Percentiles rank a stretch among this genome's conserved stretches.
Evolutionary conservation across 2,329 filamentous ascomycete species (phyloP).

Genomic region (Fusarium neocosmosporiellum): DNA sequence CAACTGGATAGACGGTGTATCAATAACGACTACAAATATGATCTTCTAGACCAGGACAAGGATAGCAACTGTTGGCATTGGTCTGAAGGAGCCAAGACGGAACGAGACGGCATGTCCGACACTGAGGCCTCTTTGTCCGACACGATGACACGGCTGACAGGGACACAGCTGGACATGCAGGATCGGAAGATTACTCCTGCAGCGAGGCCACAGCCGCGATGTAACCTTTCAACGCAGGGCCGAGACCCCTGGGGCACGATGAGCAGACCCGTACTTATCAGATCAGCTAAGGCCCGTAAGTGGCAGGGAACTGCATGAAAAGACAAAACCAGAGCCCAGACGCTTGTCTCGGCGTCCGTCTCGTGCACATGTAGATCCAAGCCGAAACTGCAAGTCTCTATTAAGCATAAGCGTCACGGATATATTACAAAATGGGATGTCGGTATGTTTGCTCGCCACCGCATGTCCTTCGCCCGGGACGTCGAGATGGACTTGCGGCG

Average conservation of each 20-base stretch:
- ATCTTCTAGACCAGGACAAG: conserved; percentile 13
- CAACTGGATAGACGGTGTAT: conserved; percentile 29
- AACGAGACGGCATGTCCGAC: neutral
- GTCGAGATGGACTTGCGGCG: conserved; percentile 34
- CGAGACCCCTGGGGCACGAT: conserved; percentile 8
- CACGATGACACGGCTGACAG: neutral
- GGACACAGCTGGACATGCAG: neutral
- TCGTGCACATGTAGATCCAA: neutral
- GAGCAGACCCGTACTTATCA: conserved; percentile 6
- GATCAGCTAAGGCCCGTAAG: conserved; percentile 17
- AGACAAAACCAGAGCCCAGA: conserved; percentile 26
- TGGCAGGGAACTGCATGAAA: conserved; percentile 4
- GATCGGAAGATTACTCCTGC: conserved; percentile 16
- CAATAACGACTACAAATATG: conserved; percentile 12
- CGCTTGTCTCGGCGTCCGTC: conserved; percentile 3
- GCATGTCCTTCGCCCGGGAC: conserved; percentile 20
- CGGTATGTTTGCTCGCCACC: conserved; percentile 47
- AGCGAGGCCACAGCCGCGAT: conserved; percentile 21
- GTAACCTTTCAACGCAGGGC: conserved; percentile 26
- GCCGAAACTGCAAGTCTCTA: conserved; percentile 2
- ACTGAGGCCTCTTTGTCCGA: neutral
- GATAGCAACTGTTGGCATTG: neutral
- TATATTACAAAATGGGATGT: conserved; percentile 5
- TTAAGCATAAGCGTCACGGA: conserved; percentile 13
- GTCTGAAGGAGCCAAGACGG: neutral